Evolutionary conservation across 129 eudicot genomes (phyloP), one percentile per base, ranked within the genome.

Genomic region (Flaveria brownii): DNA sequence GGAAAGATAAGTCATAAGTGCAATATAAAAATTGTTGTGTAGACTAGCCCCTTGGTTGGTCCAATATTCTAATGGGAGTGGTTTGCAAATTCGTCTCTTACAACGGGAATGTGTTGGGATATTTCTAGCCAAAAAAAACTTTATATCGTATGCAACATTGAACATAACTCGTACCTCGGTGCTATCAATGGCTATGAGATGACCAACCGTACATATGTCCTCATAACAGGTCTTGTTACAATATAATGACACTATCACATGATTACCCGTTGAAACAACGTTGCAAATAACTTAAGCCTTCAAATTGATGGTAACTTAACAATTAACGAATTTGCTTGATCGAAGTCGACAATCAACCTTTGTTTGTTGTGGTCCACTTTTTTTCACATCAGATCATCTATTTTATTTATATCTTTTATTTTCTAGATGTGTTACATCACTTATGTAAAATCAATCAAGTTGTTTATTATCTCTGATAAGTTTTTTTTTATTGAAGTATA

Each of bases 11-110:
- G 50, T 50, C 46, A 51, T 26, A 49, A 50, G 43, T 76, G 74
- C 74, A 36, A 52, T 39, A 15, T 17, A 50, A 33, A 17, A 2
- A 66, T 9, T 18, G 39, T 33, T 76, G 63, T n/a, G 10, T 23
- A 76, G 65, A 51, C 54, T 66, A 36, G 71, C 39, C 54, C 17
- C 80, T 33, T 76, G 80, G 18, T 50, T 66, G 71, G 80, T 41
- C 41, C 71, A 68, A 20, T 76, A 36, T 5, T 67, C 23, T 20
- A 10, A 45, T 15, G 41, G 59, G 39, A 41, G 54, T 51, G 54
- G 55, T 56, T 57, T 1, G 54, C 52, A 56, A 61, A 9, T 42
- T 41, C 18, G 41, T 73, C 56, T 14, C 72, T 47, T 33, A 17
- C 17, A 62, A 63, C 13, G 72, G 20, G 30, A 20, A 62, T 22